These are phyloP conservation scores for Strigomonas culicis DNA, from an alignment of 208 protist species.

Conservation along the genomic window DNA sequence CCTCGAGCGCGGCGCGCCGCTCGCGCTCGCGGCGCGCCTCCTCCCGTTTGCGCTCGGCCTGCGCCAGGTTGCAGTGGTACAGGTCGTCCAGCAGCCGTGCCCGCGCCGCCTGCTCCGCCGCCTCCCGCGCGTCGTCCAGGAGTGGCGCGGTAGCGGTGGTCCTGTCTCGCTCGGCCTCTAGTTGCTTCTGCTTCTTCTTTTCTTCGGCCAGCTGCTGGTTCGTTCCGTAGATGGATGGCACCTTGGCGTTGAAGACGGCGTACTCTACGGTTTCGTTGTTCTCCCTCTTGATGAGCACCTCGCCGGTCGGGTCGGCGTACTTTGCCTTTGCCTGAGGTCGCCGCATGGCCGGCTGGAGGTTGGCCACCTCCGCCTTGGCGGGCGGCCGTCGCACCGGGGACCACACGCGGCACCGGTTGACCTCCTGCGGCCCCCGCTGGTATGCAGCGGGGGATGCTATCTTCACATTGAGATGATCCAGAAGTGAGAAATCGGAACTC, in stretches of 20 bases:
- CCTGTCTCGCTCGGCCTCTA: not conserved
- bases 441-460: conserved; percentile 12
- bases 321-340: not conserved
- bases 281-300: conserved; percentile 42
- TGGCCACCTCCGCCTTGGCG: not conserved
- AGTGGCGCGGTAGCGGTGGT: not conserved
- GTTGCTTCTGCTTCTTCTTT: conserved; percentile 15
- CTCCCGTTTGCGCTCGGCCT: conserved; percentile 40
- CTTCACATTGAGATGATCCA: conserved; percentile 48
- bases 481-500: conserved; percentile 52
- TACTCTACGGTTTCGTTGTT: conserved; percentile 40
- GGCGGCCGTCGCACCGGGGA: conserved; percentile 38
- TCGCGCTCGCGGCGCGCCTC: conserved; percentile 22
- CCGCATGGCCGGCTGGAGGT: not conserved
- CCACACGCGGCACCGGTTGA: conserved; percentile 27
- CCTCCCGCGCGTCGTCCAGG: conserved; percentile 11
- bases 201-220: conserved; percentile 59
- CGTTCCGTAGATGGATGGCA: conserved; percentile 56
- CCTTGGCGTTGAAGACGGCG: conserved; percentile 61
- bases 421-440: not conserved
- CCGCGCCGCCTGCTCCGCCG: conserved; percentile 17
- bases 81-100: conserved; percentile 41
- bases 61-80: conserved; percentile 39
- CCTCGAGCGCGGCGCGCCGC: conserved; percentile 15
- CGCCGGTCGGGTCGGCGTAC: conserved; percentile 50